Conservation (phyloP, 768 basidiomycete species). For the Kwoniella pini region DNA sequence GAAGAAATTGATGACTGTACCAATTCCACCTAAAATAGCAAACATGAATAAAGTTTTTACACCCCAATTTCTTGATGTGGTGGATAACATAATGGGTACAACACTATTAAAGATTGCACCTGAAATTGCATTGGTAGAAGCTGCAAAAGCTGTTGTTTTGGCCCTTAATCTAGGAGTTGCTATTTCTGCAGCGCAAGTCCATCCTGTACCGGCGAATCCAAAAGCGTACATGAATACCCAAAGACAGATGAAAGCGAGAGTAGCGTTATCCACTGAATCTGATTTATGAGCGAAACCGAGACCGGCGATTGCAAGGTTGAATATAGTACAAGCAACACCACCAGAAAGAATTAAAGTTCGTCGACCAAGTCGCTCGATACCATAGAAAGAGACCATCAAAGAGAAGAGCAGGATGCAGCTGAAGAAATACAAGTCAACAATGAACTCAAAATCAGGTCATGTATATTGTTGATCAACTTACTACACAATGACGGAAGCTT, state of each 20-base stretch:
- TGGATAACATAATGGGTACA: conserved; percentile 8
- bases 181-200: conserved; percentile 32
- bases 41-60: conserved; percentile 32
- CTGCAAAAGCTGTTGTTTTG: conserved; percentile 29
- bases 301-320: conserved; percentile 15
- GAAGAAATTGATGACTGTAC: conserved; percentile 27
- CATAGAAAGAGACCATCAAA: conserved; percentile 27
- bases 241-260: conserved; percentile 19
- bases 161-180: conserved; percentile 27
- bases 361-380: conserved; percentile 30
- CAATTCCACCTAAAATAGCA: conserved; percentile 22
- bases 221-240: conserved; percentile 25
- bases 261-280: background rate
- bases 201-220: conserved; percentile 27
- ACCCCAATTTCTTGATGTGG: conserved; percentile 23
- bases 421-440: background rate
- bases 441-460: background rate
- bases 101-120: conserved; percentile 29
- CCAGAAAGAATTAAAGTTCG: conserved; percentile 19
- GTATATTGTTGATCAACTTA: background rate
- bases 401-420: conserved; percentile 24
- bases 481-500: conserved; percentile 16
- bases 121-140: conserved; percentile 20
- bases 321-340: background rate
- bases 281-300: conserved; percentile 13